A percentile compares a stretch with the other conserved stretches of the same genome.
Conservation (phyloP, 179 eudicot species). For the Pouteria campechiana region DNA sequence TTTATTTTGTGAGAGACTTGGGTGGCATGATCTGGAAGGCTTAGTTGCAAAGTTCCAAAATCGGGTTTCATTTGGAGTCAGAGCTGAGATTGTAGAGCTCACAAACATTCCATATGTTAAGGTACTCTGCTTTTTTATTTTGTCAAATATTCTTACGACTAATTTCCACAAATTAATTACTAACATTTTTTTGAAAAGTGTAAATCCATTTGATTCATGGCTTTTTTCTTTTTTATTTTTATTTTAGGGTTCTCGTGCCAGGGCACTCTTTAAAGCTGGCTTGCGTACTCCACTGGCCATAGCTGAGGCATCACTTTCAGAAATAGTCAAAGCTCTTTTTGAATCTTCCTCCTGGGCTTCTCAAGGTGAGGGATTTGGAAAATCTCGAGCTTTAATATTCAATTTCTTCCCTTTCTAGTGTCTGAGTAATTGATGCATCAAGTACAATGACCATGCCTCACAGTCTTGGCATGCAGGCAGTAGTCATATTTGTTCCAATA, state of each 20-base stretch:
- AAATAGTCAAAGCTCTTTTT: constrained; percentile 85
- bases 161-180: no score
- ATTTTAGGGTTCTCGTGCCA: constrained; percentile 88
- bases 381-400: no score
- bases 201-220: no score
- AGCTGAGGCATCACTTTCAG: constrained; percentile 80
- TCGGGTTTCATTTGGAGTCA: constrained; percentile 95
- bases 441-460: no score
- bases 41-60: constrained; percentile 90
- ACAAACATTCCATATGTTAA: constrained; percentile 86
- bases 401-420: no score
- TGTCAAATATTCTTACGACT: no score
- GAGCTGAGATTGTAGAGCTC: constrained; percentile 98
- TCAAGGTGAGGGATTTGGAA: constrained; percentile 55
- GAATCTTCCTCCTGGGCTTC: constrained; percentile 87
- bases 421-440: no score
- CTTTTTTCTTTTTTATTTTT: no score
- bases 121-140: no score
- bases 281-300: constrained; percentile 85
- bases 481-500: no score
- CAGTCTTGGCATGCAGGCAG: no score
- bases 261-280: constrained; percentile 93
- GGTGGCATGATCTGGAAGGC: constrained; percentile 96
- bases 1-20: constrained; percentile 97
- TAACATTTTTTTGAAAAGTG: no score